These are phyloP conservation scores for Termitomyces sp. DNA, from an alignment of 768 basidiomycete species.

Conservation along the genomic window DNA sequence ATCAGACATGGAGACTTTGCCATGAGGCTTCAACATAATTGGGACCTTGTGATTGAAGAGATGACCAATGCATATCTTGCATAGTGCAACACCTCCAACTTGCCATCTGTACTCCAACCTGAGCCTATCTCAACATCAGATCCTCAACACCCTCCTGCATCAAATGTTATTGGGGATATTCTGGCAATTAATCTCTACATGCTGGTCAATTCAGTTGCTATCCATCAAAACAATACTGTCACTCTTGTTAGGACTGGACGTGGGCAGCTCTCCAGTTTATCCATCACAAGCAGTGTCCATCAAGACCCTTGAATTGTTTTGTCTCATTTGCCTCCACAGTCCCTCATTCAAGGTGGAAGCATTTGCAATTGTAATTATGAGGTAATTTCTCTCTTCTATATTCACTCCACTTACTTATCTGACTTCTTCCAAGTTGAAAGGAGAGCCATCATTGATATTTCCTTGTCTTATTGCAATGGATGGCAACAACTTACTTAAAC, in stretches of 20 bases:
- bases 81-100: background rate
- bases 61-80: background rate
- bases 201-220: background rate
- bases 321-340: background rate
- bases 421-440: slow-evolving; percentile 16
- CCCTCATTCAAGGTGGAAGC: background rate
- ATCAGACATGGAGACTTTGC: background rate
- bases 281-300: background rate
- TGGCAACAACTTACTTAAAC: slow-evolving; percentile 25
- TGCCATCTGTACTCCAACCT: background rate
- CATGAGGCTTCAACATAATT: background rate
- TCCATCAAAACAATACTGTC: background rate
- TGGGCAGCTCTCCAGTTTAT: background rate
- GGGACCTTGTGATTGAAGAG: background rate
- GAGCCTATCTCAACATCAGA: too few relatives aligned
- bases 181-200: background rate
- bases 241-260: background rate
- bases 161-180: background rate
- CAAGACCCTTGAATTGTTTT: background rate
- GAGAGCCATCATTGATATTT: slow-evolving; percentile 21
- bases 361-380: slow-evolving; percentile 2
- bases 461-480: slow-evolving; percentile 12
- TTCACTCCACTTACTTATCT: background rate
- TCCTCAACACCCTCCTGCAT: too few relatives aligned
- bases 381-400: slow-evolving; percentile 9